Conservation (phyloP, 2,329 filamentous ascomycete species). For the Claviceps maximensis region DNA sequence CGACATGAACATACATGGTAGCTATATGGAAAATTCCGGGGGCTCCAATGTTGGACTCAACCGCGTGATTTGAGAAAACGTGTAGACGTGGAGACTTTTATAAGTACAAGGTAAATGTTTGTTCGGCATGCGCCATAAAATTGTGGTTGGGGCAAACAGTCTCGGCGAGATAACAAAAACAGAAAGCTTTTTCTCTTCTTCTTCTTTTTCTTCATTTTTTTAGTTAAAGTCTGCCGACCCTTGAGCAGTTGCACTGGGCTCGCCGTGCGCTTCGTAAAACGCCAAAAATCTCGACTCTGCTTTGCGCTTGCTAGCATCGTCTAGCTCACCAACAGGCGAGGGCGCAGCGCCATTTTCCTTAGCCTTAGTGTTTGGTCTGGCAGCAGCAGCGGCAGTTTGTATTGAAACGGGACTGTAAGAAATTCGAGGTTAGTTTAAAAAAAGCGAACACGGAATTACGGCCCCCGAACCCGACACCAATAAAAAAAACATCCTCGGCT, state of each 20-base stretch:
- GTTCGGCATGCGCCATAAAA: background rate
- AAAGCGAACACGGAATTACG: background rate
- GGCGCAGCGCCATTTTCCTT: slow-evolving; percentile 32
- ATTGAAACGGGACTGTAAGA: slow-evolving; percentile 12
- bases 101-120: background rate
- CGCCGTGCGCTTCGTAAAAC: slow-evolving; percentile 39
- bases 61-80: background rate
- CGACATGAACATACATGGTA: too few relatives aligned
- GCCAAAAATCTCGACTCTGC: slow-evolving; percentile 37
- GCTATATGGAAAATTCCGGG: background rate
- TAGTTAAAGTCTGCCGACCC: slow-evolving; percentile 41
- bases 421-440: background rate
- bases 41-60: background rate
- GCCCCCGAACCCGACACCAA: too few relatives aligned
- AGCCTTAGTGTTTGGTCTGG: slow-evolving; percentile 9
- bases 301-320: slow-evolving; percentile 35
- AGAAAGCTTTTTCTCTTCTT: background rate
- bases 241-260: slow-evolving; percentile 31
- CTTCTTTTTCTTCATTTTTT: background rate
- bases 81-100: background rate
- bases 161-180: background rate
- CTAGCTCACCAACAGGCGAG: slow-evolving; percentile 27
- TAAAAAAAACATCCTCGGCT: background rate
- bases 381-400: slow-evolving; percentile 8
- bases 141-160: background rate